A percentile compares a stretch with the other conserved stretches of the same genome.
phyloP scores from a whole-genome alignment of 345 rosid species.

The Citrus reticulata region DNA sequence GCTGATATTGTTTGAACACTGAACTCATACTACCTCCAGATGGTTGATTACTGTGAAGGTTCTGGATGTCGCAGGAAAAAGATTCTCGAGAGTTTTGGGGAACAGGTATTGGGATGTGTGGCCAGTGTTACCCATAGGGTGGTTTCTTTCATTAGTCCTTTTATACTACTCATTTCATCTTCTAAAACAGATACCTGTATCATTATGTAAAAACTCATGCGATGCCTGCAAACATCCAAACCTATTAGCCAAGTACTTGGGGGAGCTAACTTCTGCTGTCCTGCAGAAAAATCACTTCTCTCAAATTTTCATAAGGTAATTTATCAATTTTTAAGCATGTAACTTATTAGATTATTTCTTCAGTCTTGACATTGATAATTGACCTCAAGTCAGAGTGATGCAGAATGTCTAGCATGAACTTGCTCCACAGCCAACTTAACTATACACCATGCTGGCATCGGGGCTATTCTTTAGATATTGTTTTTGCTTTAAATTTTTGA shows the following conservation, averaged over 20 bases:
- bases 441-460: background rate
- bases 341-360: background rate
- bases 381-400: background rate
- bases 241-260: slow-evolving; percentile 53
- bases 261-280: slow-evolving; percentile 48
- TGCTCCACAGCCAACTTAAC: background rate
- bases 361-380: background rate
- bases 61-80: slow-evolving; percentile 90
- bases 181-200: slow-evolving; percentile 47
- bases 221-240: slow-evolving; percentile 89
- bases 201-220: slow-evolving; percentile 68
- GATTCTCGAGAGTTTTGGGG: slow-evolving; percentile 89
- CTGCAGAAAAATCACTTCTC: slow-evolving; percentile 56
- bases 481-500: background rate
- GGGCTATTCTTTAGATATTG: background rate
- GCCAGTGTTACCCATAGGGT: background rate
- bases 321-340: background rate
- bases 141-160: slow-evolving; percentile 1
- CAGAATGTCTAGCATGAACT: background rate
- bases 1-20: slow-evolving; percentile 16
- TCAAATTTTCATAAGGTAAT: slow-evolving; percentile 61
- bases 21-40: slow-evolving; percentile 35
- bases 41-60: slow-evolving; percentile 86
- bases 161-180: slow-evolving; percentile 1
- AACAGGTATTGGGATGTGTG: slow-evolving; percentile 53